These are phyloP conservation scores for Musa schizocarpa DNA, from an alignment of 176 grass and related monocot genomes.

Conservation along the genomic window DNA sequence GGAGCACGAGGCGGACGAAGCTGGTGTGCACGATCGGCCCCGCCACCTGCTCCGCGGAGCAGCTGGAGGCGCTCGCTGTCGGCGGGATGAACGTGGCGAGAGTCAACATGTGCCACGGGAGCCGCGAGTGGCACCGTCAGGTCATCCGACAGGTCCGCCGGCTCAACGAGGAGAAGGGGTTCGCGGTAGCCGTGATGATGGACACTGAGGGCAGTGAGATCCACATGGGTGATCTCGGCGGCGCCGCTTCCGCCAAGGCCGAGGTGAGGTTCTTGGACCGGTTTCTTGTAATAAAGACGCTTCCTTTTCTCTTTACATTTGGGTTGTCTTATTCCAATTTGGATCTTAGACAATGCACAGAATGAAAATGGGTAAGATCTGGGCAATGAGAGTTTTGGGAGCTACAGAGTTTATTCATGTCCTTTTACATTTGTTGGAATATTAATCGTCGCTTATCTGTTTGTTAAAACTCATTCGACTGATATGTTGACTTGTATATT, in stretches of 20 bases:
- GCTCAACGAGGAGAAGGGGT: slow-evolving; percentile 93
- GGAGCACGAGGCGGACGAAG: slow-evolving; percentile 94
- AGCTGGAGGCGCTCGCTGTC: slow-evolving; percentile 92
- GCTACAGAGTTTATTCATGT: too few species aligned
- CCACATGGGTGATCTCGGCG: slow-evolving; percentile 93
- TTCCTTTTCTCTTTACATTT: neutral
- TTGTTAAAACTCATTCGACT: too few species aligned
- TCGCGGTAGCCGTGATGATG: slow-evolving; percentile 90
- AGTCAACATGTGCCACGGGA: slow-evolving; percentile 95
- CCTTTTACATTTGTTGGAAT: too few species aligned
- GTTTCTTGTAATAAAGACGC: neutral
- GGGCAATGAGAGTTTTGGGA: too few species aligned
- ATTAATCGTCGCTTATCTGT: too few species aligned
- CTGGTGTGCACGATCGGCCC: slow-evolving; percentile 91
- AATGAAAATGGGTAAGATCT: too few species aligned
- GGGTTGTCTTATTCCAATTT: neutral
- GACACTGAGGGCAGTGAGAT: slow-evolving; percentile 98
- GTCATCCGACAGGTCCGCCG: slow-evolving; percentile 62
- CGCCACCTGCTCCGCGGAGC: slow-evolving; percentile 48
- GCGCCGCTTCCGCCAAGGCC: slow-evolving; percentile 62
- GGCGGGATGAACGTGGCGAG: slow-evolving; percentile 89
- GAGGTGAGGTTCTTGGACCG: slow-evolving; percentile 36
- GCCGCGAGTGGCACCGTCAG: slow-evolving; percentile 59
- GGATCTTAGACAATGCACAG: neutral
- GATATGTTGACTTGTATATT: too few species aligned